Evolutionary conservation across 129 eudicot species (phyloP).

Genomic region (Chrysanthemum seticuspe): DNA sequence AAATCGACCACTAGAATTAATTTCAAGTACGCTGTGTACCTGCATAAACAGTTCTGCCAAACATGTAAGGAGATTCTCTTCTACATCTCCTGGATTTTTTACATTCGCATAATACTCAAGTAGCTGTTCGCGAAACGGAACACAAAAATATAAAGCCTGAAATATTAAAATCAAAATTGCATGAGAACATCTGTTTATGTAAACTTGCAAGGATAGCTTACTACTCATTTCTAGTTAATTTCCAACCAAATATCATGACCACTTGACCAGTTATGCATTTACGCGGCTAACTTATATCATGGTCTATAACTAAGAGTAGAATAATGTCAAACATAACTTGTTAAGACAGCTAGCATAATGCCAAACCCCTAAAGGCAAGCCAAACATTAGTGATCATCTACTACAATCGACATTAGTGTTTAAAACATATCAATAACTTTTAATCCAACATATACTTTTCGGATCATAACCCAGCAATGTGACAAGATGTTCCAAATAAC

Average conservation of each 20-base stretch:
- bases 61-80: constrained; percentile 89
- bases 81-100: constrained; percentile 68
- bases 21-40: constrained; percentile 20
- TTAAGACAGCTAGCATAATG: not conserved
- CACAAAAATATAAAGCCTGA: constrained; percentile 95
- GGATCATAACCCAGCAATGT: not conserved
- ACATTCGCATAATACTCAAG: constrained; percentile 73
- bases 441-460: not conserved
- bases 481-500: not conserved
- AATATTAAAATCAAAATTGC: not conserved
- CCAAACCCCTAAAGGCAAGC: not conserved
- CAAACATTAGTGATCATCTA: not conserved
- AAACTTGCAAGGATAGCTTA: not conserved
- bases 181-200: not conserved
- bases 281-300: constrained; percentile 6
- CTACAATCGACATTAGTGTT: not conserved
- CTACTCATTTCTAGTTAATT: not conserved
- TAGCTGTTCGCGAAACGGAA: constrained; percentile 90
- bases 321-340: not conserved
- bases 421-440: not conserved
- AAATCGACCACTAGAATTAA: not conserved
- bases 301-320: not conserved
- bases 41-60: constrained; percentile 76
- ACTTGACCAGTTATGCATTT: constrained; percentile 4
- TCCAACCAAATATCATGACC: too few species aligned